phyloP scores from a whole-genome alignment of 495 filamentous ascomycete genomes.

The Durotheca rogersii region DNA sequence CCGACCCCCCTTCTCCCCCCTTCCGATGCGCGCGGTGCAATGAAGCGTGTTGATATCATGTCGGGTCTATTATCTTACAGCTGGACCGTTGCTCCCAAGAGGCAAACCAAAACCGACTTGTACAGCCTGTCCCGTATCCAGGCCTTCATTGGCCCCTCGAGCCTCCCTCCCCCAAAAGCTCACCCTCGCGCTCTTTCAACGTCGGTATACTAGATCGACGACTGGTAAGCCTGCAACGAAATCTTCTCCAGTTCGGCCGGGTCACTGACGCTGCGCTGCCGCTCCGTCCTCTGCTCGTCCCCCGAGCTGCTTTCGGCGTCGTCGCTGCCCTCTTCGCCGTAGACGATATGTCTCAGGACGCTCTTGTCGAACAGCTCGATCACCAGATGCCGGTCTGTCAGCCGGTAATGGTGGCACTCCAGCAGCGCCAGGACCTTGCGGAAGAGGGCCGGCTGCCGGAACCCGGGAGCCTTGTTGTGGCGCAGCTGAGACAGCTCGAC shows the following conservation, averaged over 20 bases:
- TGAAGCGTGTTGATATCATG: constrained; percentile 7
- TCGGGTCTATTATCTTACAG: constrained; percentile 16
- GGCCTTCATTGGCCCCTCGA: no score
- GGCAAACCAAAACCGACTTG: no score
- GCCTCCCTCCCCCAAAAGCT: no score
- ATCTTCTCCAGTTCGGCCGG: constrained; percentile 40
- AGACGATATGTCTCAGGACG: constrained; percentile 78
- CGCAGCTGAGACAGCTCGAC: constrained; percentile 66
- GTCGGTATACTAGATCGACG: constrained; percentile 29
- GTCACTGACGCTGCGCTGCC: constrained; percentile 54
- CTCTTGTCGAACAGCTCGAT: constrained; percentile 91
- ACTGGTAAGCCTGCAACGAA: constrained; percentile 12
- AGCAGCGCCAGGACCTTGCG: constrained; percentile 78
- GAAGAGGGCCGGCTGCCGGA: constrained; percentile 75
- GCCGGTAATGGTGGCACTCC: constrained; percentile 86
- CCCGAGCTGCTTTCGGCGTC: constrained; percentile 40
- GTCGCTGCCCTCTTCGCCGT: constrained; percentile 50
- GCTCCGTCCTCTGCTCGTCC: constrained; percentile 51
- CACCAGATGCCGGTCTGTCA: constrained; percentile 80
- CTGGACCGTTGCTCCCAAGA: background rate
- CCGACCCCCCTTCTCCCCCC: background rate
- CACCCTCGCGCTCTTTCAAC: no score
- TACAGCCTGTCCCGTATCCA: no score
- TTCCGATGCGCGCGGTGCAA: background rate
- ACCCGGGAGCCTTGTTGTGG: constrained; percentile 59